Percentiles rank a stretch among this genome's conserved stretches.
Evolutionary conservation across 352 stramenopile genomes (phyloP).

Genomic region (Phytophthora citricola): DNA sequence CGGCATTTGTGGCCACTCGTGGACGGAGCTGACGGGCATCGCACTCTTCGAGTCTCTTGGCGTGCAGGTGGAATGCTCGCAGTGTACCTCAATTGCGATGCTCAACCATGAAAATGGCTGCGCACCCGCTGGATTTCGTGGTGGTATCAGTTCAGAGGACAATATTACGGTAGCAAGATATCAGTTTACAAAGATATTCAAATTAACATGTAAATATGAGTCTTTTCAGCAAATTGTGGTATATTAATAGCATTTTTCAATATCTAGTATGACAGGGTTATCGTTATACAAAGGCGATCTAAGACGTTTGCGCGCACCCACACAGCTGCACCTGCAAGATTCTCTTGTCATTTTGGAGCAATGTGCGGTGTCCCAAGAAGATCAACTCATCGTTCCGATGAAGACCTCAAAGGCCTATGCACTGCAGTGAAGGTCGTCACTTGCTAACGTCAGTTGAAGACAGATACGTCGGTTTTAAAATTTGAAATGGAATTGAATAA

Average conservation of each 20-base stretch:
- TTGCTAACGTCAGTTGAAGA: slow-evolving; percentile 13
- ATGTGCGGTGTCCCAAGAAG: slow-evolving; percentile 12
- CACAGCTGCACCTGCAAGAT: too few species aligned
- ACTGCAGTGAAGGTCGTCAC: not conserved
- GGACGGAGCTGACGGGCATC: too few species aligned
- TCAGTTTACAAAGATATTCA: too few species aligned
- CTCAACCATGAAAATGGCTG: slow-evolving; percentile 3
- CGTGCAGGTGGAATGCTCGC: too few species aligned
- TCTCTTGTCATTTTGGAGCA: not conserved
- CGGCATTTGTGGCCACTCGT: not conserved
- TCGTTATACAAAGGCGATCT: slow-evolving; percentile 1
- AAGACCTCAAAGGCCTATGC: not conserved
- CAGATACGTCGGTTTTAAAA: slow-evolving; percentile 7
- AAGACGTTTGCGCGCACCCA: too few species aligned
- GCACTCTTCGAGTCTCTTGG: too few species aligned
- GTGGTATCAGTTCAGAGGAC: not conserved
- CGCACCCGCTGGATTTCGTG: slow-evolving; percentile 22
- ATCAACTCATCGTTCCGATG: not conserved
- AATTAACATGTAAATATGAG: too few species aligned
- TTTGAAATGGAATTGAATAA: slow-evolving; percentile 13
- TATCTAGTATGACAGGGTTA: not conserved
- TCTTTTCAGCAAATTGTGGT: too few species aligned
- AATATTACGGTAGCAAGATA: too few species aligned
- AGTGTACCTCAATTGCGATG: too few species aligned
- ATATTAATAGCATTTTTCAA: too few species aligned